Evolutionary conservation across 2,329 filamentous ascomycete genomes (phyloP).

Genomic region (Nemania diffusa): DNA sequence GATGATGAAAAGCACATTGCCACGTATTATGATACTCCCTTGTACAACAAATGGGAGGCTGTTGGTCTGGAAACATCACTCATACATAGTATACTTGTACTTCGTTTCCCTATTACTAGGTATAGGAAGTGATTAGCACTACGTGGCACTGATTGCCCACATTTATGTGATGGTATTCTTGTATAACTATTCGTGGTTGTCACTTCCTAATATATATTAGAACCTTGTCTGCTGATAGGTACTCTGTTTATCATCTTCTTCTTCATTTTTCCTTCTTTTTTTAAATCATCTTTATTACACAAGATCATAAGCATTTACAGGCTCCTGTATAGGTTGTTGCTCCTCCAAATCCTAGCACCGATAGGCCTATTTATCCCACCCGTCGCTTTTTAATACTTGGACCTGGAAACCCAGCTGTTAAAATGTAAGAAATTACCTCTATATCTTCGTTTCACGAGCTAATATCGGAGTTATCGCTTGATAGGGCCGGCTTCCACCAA

Average conservation of each 20-base stretch:
- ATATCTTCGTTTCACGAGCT: not conserved
- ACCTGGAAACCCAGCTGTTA: not conserved
- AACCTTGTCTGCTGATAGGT: not conserved
- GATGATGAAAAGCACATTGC: not conserved
- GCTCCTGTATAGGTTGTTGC: too few relatives aligned
- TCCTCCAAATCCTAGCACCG: not conserved
- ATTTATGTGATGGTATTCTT: not conserved
- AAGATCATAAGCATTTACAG: too few relatives aligned
- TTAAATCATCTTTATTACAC: too few relatives aligned
- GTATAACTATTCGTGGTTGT: not conserved
- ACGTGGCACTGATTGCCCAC: not conserved
- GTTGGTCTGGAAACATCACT: not conserved
- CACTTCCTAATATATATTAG: not conserved
- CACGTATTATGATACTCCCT: not conserved
- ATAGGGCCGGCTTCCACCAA: not conserved
- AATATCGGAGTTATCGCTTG: not conserved
- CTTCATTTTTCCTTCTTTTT: too few relatives aligned
- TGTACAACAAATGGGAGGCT: not conserved
- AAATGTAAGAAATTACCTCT: not conserved
- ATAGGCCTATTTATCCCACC: not conserved
- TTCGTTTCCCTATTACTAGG: not conserved
- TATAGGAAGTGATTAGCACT: not conserved
- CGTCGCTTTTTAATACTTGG: not conserved
- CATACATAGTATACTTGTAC: not conserved
- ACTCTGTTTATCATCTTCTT: too few relatives aligned